Percentiles rank a stretch among this genome's conserved stretches.
These are phyloP conservation scores for Trebouxia gelatinosa DNA, from an alignment of 163 green algal species.

Conservation along the genomic window DNA sequence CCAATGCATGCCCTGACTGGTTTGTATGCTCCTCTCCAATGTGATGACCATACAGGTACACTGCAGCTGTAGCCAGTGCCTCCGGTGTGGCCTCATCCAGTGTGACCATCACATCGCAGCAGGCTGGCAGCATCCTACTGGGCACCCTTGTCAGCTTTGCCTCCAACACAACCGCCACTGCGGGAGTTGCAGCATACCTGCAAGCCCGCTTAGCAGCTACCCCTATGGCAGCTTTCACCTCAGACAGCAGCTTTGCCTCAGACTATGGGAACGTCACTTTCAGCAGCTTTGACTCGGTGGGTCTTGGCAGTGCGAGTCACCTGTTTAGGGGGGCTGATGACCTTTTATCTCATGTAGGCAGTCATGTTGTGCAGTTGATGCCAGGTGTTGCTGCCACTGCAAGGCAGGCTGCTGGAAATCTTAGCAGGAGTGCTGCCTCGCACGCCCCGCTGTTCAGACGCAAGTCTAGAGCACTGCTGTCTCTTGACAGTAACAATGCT, in stretches of 20 bases:
- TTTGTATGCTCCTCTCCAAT: background rate
- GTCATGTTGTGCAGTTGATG: no score
- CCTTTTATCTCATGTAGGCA: no score
- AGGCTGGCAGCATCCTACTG: slow-evolving; percentile 19
- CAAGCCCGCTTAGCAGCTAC: background rate
- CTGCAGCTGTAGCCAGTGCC: background rate
- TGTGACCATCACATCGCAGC: slow-evolving; percentile 1
- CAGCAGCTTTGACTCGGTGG: background rate
- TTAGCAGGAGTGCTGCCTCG: no score
- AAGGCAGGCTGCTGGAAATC: no score
- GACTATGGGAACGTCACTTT: slow-evolving; percentile 2
- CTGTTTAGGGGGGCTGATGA: no score
- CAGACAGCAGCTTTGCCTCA: slow-evolving; percentile 21
- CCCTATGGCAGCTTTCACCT: background rate
- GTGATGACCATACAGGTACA: slow-evolving; percentile 7
- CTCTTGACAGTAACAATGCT: no score
- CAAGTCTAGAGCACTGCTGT: no score
- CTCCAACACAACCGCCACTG: background rate
- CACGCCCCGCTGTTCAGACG: no score
- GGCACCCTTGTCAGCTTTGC: background rate
- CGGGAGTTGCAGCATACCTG: background rate
- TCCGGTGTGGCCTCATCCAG: background rate
- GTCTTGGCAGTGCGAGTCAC: no score
- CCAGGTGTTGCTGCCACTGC: no score
- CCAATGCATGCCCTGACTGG: background rate